Conservation (phyloP, 305 asterid genomes). For the Plantago coronopus region DNA sequence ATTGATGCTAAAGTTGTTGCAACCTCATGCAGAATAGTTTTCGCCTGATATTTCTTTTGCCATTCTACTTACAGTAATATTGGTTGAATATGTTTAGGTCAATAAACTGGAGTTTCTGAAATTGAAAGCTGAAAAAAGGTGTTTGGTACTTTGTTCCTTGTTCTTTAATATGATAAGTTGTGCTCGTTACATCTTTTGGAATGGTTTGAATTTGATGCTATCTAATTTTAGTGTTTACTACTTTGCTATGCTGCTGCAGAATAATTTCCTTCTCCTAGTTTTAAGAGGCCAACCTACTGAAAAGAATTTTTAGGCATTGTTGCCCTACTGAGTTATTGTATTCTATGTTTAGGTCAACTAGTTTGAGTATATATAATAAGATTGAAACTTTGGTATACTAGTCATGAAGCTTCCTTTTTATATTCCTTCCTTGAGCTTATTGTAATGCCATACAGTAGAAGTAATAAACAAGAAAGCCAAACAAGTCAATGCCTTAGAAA, state of each 20-base stretch:
- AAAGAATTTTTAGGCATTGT: not conserved
- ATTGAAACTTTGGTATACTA: not conserved
- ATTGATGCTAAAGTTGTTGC: not conserved
- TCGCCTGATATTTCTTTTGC: no score
- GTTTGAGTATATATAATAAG: not conserved
- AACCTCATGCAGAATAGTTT: no score
- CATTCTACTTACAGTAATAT: no score
- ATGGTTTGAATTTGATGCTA: not conserved
- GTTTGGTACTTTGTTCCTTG: not conserved
- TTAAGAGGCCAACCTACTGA: not conserved
- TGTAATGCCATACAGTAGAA: not conserved
- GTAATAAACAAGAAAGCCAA: not conserved
- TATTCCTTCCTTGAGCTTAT: conserved; percentile 7
- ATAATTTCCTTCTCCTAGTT: not conserved
- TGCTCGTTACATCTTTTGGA: no score
- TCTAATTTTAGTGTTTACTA: not conserved
- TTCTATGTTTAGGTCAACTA: not conserved
- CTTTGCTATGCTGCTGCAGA: not conserved
- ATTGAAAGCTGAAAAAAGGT: no score
- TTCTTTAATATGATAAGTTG: not conserved
- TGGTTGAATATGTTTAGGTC: no score
- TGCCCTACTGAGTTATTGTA: not conserved
- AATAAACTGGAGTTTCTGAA: no score
- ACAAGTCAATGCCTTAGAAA: not conserved
- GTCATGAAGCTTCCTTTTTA: not conserved